phyloP scores from a whole-genome alignment of 2,329 filamentous ascomycete genomes.

The Fusarium siculi region DNA sequence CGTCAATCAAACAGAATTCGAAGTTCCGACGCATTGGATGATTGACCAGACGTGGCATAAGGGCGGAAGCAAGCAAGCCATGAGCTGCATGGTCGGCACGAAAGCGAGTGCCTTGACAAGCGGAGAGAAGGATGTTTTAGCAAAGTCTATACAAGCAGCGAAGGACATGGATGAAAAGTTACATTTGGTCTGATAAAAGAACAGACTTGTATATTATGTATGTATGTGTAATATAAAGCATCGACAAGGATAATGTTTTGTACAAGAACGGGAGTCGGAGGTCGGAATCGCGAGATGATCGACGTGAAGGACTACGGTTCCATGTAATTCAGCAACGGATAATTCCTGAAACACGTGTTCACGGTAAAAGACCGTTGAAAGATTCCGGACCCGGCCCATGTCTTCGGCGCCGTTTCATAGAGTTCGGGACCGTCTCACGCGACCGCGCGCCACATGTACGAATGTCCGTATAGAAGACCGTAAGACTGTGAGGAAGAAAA shows the following conservation, averaged over 20 bases:
- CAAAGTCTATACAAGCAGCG: conserved; percentile 14
- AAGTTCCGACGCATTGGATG: conserved; percentile 54
- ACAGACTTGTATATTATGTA: not conserved
- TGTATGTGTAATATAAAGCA: not conserved
- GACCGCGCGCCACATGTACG: conserved; percentile 5
- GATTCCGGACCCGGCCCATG: not conserved
- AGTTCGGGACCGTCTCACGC: not conserved
- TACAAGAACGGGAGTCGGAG: not conserved
- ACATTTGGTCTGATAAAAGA: not conserved
- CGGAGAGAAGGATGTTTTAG: conserved; percentile 13
- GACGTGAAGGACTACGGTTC: not conserved
- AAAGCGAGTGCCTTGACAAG: conserved; percentile 4
- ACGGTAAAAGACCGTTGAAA: not conserved
- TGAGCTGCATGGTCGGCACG: conserved; percentile 52
- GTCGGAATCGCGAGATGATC: not conserved
- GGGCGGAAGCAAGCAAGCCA: conserved; percentile 46
- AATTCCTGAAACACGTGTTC: not conserved
- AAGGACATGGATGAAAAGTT: conserved; percentile 22
- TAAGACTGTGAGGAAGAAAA: not conserved
- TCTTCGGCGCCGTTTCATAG: not conserved
- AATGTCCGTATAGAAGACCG: conserved; percentile 24
- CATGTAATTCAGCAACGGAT: not conserved
- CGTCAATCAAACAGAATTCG: conserved; percentile 45
- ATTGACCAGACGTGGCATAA: conserved; percentile 52
- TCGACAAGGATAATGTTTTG: not conserved